phyloP scores from a whole-genome alignment of 306 rosid genomes.

The Rubus idaeus region DNA sequence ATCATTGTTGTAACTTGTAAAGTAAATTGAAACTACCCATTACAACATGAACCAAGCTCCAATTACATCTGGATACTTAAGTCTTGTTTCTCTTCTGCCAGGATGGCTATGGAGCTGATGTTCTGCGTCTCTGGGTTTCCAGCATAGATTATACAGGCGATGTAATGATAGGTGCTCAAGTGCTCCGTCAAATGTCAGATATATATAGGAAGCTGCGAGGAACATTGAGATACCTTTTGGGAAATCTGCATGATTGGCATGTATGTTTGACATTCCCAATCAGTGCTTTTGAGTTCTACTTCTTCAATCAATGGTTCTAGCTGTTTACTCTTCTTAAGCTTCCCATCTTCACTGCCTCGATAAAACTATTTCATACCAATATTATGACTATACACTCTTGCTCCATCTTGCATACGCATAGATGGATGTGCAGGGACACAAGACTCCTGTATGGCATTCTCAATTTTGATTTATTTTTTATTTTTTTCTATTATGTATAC shows the following conservation, averaged over 20 bases:
- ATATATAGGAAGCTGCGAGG: conserved; percentile 94
- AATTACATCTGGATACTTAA: conserved; percentile 5
- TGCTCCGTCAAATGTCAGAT: conserved; percentile 96
- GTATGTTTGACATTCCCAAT: conserved; percentile 44
- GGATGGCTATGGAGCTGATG: conserved; percentile 98
- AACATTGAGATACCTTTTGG: conserved; percentile 94
- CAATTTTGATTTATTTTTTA: not conserved
- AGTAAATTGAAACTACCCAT: conserved; percentile 11
- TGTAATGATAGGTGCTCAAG: conserved; percentile 85
- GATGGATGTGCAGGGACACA: not conserved
- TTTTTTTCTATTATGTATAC: not conserved
- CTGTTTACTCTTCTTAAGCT: conserved; percentile 10
- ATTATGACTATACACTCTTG: not conserved
- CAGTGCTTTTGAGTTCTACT: conserved; percentile 8
- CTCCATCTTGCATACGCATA: not conserved
- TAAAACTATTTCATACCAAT: not conserved
- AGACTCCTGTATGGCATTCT: not conserved
- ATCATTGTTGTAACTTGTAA: conserved; percentile 22
- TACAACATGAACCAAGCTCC: conserved; percentile 19
- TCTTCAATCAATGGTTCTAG: not conserved
- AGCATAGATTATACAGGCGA: conserved; percentile 96
- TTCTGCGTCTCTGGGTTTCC: conserved; percentile 97
- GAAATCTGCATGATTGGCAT: conserved; percentile 96
- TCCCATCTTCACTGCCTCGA: conserved; percentile 19
- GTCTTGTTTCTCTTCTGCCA: conserved; percentile 36